phyloP scores from a whole-genome alignment of 73 alveolate species.

The Paramecium caudatum region DNA sequence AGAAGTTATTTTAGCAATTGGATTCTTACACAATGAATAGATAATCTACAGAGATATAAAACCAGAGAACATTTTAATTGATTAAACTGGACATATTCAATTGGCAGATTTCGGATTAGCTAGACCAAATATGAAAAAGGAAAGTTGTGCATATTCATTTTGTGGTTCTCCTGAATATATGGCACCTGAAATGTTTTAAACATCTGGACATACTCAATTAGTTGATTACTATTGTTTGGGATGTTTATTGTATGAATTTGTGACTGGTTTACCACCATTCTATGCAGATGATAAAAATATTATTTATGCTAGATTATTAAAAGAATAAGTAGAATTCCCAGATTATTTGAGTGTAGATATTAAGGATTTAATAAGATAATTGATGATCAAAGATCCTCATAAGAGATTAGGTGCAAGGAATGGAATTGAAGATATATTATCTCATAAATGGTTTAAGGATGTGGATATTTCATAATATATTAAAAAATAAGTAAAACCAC shows the following conservation, averaged over 20 bases:
- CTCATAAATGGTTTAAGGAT: constrained; percentile 71
- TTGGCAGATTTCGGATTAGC: constrained; percentile 96
- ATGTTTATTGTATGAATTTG: constrained; percentile 80
- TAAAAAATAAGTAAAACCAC: constrained; percentile 70
- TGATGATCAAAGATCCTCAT: constrained; percentile 71
- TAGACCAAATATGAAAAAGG: constrained; percentile 64
- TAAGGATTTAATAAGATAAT: constrained; percentile 49
- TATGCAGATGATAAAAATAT: constrained; percentile 77
- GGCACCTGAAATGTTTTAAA: constrained; percentile 83
- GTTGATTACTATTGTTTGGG: constrained; percentile 85
- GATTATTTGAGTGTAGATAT: constrained; percentile 48
- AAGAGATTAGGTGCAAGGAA: constrained; percentile 64
- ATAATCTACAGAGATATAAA: constrained; percentile 91
- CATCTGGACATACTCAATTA: constrained; percentile 76
- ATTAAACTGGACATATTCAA: constrained; percentile 87
- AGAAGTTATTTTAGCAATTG: constrained; percentile 76
- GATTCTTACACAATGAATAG: constrained; percentile 79
- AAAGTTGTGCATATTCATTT: constrained; percentile 75
- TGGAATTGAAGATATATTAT: constrained; percentile 65
- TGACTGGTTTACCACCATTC: constrained; percentile 87
- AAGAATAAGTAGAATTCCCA: constrained; percentile 62
- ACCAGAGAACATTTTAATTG: constrained; percentile 89
- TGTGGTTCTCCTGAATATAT: constrained; percentile 87
- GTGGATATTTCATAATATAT: constrained; percentile 39
- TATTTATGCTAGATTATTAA: constrained; percentile 45